Evolutionary conservation across 139 green algal genomes (phyloP), one percentile per base, ranked within the genome.

Genomic region (Auxenochlorella pyrenoidosa): DNA sequence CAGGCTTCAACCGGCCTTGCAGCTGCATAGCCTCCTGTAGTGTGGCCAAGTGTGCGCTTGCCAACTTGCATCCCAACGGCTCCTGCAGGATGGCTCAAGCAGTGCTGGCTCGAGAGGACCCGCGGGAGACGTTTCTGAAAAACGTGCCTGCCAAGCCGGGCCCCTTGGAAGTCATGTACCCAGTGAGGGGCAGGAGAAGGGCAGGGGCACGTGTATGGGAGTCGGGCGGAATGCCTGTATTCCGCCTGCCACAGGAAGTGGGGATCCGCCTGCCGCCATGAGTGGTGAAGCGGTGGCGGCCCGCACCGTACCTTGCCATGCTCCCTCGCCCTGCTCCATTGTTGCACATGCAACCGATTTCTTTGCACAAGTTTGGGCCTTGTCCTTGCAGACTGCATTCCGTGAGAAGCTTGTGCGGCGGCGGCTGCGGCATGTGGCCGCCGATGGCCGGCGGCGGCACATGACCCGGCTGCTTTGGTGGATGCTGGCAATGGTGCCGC

Each of bases 111-210:
- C 41, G 87, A 12, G 93, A 95, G 54, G 92, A 96, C 68, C 93
- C 93, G 0, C 40, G 41, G 2, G 93, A 96, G 77, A 91, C 86
- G 5, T 95, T 95, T 34, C 70, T 96, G 41, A 95, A 95, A 75
- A 86, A 70, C 18, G 32, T 96, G 30, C 91, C 93, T 4, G 54
- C 70, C 5, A 59, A 87, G 13, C 73, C 88, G 0, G 72, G 75
- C 3, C 38, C 41, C 2, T 6, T 95, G 34, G 88, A 94, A 38
- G 79, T 95, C n/a, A 77, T 92, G 2, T 92, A 94, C 60, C 93
- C 93, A 60, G 91, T 94, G 36, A 72, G 88, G 16, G 12, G 3
- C 54, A 63, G 16, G 18, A 22, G 12, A 24, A 63, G 54, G 18
- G 18, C 54, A 63, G 12, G 54, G 54, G 13, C 15, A 63, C 47